Base-by-base conservation (phyloP, 441 rosid genomes). In the Aquilaria agallochum region DNA sequence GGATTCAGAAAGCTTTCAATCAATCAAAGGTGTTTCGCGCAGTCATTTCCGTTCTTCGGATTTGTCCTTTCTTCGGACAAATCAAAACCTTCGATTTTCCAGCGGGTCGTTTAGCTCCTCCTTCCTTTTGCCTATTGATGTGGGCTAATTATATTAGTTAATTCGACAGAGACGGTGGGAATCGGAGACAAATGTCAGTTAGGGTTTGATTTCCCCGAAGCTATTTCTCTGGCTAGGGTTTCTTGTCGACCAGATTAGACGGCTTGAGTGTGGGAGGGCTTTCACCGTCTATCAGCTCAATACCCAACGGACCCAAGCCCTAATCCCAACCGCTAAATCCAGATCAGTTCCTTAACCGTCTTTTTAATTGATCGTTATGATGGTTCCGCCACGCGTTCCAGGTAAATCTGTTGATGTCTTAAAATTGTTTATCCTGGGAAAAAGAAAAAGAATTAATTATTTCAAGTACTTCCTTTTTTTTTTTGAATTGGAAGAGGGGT, bases 171-270 rank as follows among this genome's bases (percentile, higher is more conserved):
- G 44, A 57, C 32, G 61, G 54, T 36, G 63, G 64, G 62, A 50
- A 49, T 32, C 61, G 36, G 42, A 33, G 9, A 48, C 62, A 49
- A 48, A 20, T 49, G 58, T 40, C 62, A 51, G 57, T 62, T 72
- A 69, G 73, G 76, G 78, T 72, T 78, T 72, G 59, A 59, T 72
- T 63, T 66, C 68, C 64, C 69, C 64, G 56, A 68, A 61, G 79
- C 80, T 73, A 56, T 58, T 13, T 59, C 53, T 31, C 62, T 58
- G 42, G 46, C 66, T 75, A 70, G 82, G 76, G 68, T 63, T 76
- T 76, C 62, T 10, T 36, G 42, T 36, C 7, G 27, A 5, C 42
- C 42, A 36, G 42, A 36, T 36, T 36, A 36, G 42, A 36, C 42
- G 42, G 42, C 42, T 36, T 36, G 5, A 36, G 42, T 36, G 7